Conservation (phyloP, 805 yeast genomes). For the Zygoascus flipseniorum region DNA sequence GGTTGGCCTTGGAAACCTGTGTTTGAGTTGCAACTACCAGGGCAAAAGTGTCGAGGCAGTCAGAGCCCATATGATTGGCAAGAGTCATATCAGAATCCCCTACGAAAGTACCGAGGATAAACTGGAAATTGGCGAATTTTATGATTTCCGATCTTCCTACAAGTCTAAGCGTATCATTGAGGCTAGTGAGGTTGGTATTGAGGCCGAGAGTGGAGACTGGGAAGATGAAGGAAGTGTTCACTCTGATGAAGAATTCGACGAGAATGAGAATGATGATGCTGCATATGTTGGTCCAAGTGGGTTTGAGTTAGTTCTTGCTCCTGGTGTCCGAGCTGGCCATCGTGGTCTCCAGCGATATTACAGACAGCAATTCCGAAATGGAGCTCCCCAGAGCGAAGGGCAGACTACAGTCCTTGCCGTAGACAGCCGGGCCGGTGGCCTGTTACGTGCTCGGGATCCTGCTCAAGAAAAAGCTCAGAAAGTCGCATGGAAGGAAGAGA, state of each 20-base stretch:
- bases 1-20: constrained; percentile 73
- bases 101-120: constrained; percentile 76
- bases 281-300: constrained; percentile 50
- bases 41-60: constrained; percentile 82
- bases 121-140: constrained; percentile 66
- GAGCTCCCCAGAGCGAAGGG: constrained; percentile 48
- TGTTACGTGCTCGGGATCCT: constrained; percentile 24
- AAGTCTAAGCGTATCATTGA: constrained; percentile 26
- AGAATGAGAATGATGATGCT: constrained; percentile 20
- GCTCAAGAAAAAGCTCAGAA: constrained; percentile 40
- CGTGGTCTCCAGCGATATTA: constrained; percentile 63
- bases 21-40: constrained; percentile 73
- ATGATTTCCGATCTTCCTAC: constrained; percentile 71
- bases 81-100: constrained; percentile 84
- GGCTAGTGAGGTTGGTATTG: constrained; percentile 28
- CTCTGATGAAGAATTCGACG: constrained; percentile 28
- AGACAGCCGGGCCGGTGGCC: constrained; percentile 35
- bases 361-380: constrained; percentile 53
- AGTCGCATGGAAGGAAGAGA: constrained; percentile 54
- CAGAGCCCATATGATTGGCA: constrained; percentile 77
- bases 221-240: constrained; percentile 12
- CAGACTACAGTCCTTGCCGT: constrained; percentile 69
- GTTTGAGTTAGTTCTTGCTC: constrained; percentile 61
- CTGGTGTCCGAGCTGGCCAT: constrained; percentile 76
- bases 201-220: constrained; percentile 29